These are phyloP conservation scores for Lactifluus rugatus DNA, from an alignment of 768 basidiomycete genomes.

Conservation along the genomic window DNA sequence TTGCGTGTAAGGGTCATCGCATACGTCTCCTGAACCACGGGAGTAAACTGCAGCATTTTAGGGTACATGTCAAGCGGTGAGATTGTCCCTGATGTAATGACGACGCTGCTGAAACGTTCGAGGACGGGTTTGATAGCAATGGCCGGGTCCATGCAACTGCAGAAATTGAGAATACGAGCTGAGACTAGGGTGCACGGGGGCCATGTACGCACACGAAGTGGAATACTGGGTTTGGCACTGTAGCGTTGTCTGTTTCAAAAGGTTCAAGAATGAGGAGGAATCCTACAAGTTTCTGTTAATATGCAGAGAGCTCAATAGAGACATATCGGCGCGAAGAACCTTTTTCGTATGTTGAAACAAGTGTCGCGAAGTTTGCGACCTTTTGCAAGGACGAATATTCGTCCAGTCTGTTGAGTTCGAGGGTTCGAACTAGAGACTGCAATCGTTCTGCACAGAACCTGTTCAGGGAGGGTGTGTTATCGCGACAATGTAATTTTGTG, in stretches of 20 bases:
- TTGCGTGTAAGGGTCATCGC: constrained; percentile 96
- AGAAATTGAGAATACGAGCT: neutral
- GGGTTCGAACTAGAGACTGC: constrained; percentile 85
- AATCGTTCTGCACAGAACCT: constrained; percentile 97
- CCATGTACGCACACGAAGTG: constrained; percentile 70
- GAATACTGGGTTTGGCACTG: constrained; percentile 97
- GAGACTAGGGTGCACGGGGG: constrained; percentile 12
- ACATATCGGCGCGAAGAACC: constrained; percentile 34
- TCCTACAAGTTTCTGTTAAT: constrained; percentile 37
- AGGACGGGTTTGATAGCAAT: constrained; percentile 97
- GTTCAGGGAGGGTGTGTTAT: neutral
- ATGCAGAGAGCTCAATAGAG: neutral
- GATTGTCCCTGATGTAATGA: constrained; percentile 98
- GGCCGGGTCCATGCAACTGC: constrained; percentile 91
- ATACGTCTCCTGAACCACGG: constrained; percentile 94
- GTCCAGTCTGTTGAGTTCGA: constrained; percentile 83
- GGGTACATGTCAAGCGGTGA: constrained; percentile 99
- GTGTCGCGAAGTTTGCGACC: constrained; percentile 90
- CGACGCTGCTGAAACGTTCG: constrained; percentile 94
- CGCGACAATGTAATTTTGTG: neutral
- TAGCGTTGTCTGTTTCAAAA: constrained; percentile 97
- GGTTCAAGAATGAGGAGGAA: constrained; percentile 96
- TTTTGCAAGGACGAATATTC: constrained; percentile 90
- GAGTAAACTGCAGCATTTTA: constrained; percentile 97
- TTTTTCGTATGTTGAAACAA: constrained; percentile 97